Base-by-base conservation (phyloP, 176 grass and related monocot genomes). In the Avena eriantha region DNA sequence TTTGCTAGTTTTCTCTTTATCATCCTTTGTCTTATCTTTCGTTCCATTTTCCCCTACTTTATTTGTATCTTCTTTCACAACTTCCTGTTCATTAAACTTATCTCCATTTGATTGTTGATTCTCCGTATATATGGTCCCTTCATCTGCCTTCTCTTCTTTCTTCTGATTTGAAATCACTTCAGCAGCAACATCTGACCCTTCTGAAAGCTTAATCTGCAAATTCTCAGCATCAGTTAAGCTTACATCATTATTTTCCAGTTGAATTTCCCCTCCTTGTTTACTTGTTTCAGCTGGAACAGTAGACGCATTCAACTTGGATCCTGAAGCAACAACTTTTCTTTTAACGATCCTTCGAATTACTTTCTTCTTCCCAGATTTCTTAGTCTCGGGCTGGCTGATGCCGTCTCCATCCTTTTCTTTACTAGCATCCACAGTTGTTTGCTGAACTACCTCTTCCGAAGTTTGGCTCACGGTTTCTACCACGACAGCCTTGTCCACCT, bases 321-420 rank as follows among this genome's bases (percentile, higher is more conserved):
- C 79, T 76, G 81, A 74, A 43, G 69, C 47, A 49, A 80, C 67
- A 63, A 92, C 61, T 49, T 90, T 94, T 78, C 90, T 86, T 55
- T 92, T 94, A 70, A 94, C 83, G 69, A 94, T 79, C 82, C 90
- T 94, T 88, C 90, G 81, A 79, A 94, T 88, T 64, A 94, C 56
- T 82, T 92, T 92, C 86, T 86, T 94, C 78, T 88, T 92, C 29
- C 78, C 84, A 22, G 56, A 31, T 48, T 60, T 87, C 85, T 84
- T 90, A 33, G 61, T 76, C 60, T 26, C 78, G 8, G 69, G 41
- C 63, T 60, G 71, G 26, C 16, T 50, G 35, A 50, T 54, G 19
- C 31, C 16, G 0, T 24, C 24, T 23, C 34, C 85, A 80, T 80
- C 80, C 22, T 87, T 68, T 35, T 84, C 67, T 80, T 80, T 58